These are phyloP conservation scores for Neonectria faginata DNA, from an alignment of 2,329 filamentous ascomycete species.

Conservation along the genomic window DNA sequence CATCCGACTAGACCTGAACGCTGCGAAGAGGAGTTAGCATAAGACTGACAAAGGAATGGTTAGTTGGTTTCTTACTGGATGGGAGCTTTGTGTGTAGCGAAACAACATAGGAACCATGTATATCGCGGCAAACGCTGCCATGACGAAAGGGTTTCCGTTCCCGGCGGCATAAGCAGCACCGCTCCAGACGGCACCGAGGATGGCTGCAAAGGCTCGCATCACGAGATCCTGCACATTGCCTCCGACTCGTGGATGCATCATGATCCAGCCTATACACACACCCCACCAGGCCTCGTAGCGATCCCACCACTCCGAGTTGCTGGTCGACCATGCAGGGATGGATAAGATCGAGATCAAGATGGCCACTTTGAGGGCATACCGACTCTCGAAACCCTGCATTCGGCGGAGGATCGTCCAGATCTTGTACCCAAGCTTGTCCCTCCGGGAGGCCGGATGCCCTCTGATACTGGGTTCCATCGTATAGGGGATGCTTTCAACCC, in stretches of 20 bases:
- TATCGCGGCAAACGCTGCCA: slow-evolving; percentile 65
- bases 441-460: slow-evolving; percentile 49
- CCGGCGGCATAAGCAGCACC: slow-evolving; percentile 63
- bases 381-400: slow-evolving; percentile 68
- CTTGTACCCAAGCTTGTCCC: slow-evolving; percentile 57
- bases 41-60: too few relatives aligned
- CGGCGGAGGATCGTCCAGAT: slow-evolving; percentile 64
- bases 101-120: slow-evolving; percentile 72
- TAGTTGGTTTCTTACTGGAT: slow-evolving; percentile 55
- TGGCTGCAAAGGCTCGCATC: slow-evolving; percentile 60
- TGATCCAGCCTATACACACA: slow-evolving; percentile 67
- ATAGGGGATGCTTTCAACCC: slow-evolving; percentile 51
- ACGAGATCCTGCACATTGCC: slow-evolving; percentile 69
- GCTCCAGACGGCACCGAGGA: slow-evolving; percentile 67
- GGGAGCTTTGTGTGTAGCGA: slow-evolving; percentile 65
- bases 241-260: slow-evolving; percentile 63
- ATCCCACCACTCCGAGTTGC: slow-evolving; percentile 65
- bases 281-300: slow-evolving; percentile 68
- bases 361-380: slow-evolving; percentile 68
- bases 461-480: slow-evolving; percentile 55
- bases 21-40: slow-evolving; percentile 45
- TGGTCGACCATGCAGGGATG: slow-evolving; percentile 63
- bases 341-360: slow-evolving; percentile 63
- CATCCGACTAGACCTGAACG: slow-evolving; percentile 69
- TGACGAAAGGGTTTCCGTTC: slow-evolving; percentile 65